phyloP scores from a whole-genome alignment of 164 flowering plant species.

The Tetracentron sinense region DNA sequence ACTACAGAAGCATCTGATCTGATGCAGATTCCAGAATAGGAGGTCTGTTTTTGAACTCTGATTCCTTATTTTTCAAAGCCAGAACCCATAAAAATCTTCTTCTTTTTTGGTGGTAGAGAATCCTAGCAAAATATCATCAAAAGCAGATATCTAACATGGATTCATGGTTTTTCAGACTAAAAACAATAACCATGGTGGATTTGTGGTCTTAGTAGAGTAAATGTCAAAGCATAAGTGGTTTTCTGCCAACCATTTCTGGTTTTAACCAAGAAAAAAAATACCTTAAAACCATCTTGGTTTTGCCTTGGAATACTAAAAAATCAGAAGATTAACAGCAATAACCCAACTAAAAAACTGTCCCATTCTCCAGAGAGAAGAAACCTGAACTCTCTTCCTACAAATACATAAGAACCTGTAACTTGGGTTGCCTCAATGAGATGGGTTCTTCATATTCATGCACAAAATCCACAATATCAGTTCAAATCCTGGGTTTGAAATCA shows the following conservation, averaged over 20 bases:
- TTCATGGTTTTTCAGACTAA: conserved; percentile 6
- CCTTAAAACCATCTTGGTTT: not conserved
- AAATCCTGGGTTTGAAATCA: not conserved
- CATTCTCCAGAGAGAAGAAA: too few species aligned
- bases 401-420: not conserved
- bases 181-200: conserved; percentile 9
- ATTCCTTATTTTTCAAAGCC: not conserved
- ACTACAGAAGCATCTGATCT: not conserved
- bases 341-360: too few species aligned
- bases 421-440: not conserved
- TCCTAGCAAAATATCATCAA: not conserved
- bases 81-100: not conserved
- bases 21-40: not conserved
- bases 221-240: not conserved
- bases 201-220: not conserved
- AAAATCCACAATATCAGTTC: too few species aligned
- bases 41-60: not conserved
- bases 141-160: too few species aligned
- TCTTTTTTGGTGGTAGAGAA: not conserved
- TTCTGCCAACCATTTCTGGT: not conserved
- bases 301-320: not conserved
- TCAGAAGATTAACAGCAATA: too few species aligned
- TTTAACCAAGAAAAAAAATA: too few species aligned
- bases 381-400: too few species aligned
- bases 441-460: not conserved